Evolutionary conservation across 2,329 filamentous ascomycete genomes (phyloP).

Genomic region (Phyllosticta citrichinensis): DNA sequence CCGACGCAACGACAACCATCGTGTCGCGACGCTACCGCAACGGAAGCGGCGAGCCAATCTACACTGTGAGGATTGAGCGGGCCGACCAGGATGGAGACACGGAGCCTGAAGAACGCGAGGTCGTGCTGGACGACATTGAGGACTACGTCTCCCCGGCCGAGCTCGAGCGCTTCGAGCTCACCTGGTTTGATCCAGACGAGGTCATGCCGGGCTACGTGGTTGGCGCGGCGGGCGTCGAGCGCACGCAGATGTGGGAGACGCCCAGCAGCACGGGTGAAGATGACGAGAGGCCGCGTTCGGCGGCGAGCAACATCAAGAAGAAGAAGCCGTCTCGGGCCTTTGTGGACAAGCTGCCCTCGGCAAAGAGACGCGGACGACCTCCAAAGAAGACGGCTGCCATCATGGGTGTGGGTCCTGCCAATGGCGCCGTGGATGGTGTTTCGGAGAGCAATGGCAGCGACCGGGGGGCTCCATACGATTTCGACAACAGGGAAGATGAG

Average conservation of each 20-base stretch:
- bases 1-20: neutral
- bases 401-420: neutral
- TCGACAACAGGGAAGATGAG: neutral
- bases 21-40: neutral
- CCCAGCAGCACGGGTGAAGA: neutral
- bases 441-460: neutral
- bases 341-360: neutral
- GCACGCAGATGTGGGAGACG: neutral
- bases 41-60: neutral
- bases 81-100: neutral
- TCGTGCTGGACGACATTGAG: neutral
- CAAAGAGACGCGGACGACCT: neutral
- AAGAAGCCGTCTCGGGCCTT: neutral
- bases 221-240: neutral
- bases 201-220: neutral
- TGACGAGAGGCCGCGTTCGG: neutral
- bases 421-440: neutral
- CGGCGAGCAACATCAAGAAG: neutral
- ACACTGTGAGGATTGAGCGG: neutral
- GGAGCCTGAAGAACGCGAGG: neutral
- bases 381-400: neutral
- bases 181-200: neutral
- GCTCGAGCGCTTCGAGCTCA: conserved; percentile 7
- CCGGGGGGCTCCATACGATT: neutral
- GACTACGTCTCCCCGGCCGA: neutral